phyloP scores from a whole-genome alignment of 805 yeast genomes.

The Saturnispora mendoncae region DNA sequence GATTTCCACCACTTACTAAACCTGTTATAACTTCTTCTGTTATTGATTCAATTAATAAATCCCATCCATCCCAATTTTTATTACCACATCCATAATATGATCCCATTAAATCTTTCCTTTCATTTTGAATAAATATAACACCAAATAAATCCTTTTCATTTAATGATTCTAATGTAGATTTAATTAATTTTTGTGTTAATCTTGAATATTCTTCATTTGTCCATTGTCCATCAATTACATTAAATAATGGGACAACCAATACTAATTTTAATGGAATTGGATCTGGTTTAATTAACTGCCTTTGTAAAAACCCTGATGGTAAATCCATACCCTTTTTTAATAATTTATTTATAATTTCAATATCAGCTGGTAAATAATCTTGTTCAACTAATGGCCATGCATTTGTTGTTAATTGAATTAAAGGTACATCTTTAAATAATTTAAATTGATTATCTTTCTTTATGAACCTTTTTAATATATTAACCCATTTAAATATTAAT shows the following conservation, averaged over 20 bases:
- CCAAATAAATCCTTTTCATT: constrained; percentile 23
- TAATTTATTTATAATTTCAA: constrained; percentile 30
- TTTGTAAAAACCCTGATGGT: constrained; percentile 31
- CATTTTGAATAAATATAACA: constrained; percentile 22
- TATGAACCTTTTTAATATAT: constrained; percentile 18
- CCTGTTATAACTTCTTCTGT: constrained; percentile 11
- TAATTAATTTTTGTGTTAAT: constrained; percentile 13
- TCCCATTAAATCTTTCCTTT: constrained; percentile 16
- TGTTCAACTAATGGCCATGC: constrained; percentile 36
- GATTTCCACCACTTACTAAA: constrained; percentile 1
- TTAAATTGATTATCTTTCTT: not conserved
- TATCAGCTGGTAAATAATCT: constrained; percentile 32
- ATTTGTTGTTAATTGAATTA: constrained; percentile 42
- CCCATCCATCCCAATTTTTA: constrained; percentile 27
- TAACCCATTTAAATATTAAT: constrained; percentile 24
- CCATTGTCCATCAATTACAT: constrained; percentile 15
- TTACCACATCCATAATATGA: constrained; percentile 26
- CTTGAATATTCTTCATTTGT: constrained; percentile 19
- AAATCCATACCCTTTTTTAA: constrained; percentile 33
- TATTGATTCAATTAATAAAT: constrained; percentile 17
- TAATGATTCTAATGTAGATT: constrained; percentile 11
- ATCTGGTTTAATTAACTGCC: constrained; percentile 35
- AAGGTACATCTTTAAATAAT: constrained; percentile 19
- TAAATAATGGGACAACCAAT: constrained; percentile 21
- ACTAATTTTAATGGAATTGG: constrained; percentile 20